Conservation (phyloP, 306 rosid species). For the Rubus idaeus region DNA sequence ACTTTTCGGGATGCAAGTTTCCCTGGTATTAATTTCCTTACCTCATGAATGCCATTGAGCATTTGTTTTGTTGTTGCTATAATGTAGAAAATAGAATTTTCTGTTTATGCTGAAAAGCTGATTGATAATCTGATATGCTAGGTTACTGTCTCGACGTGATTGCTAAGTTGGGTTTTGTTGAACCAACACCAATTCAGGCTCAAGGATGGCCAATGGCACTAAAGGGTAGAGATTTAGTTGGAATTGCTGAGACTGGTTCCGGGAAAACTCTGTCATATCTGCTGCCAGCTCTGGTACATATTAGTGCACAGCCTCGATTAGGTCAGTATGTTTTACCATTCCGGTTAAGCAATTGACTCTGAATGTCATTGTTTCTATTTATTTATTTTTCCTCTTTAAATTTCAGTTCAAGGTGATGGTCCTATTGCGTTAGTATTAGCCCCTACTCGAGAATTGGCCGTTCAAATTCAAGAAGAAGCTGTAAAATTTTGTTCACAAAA, state of each 20-base stretch:
- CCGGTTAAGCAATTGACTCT: slow-evolving; percentile 3
- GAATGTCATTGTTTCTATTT: slow-evolving; percentile 9
- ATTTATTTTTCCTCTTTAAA: slow-evolving; percentile 6
- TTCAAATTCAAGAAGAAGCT: slow-evolving; percentile 93
- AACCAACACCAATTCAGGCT: slow-evolving; percentile 96
- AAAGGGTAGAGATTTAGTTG: slow-evolving; percentile 88
- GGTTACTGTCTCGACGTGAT: slow-evolving; percentile 83
- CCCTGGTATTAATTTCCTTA: slow-evolving; percentile 54
- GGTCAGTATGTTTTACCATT: slow-evolving; percentile 42
- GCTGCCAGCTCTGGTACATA: slow-evolving; percentile 86
- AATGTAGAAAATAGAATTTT: neutral
- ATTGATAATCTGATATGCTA: slow-evolving; percentile 34
- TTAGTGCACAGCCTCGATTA: slow-evolving; percentile 85
- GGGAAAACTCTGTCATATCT: slow-evolving; percentile 93
- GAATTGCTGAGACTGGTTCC: slow-evolving; percentile 99
- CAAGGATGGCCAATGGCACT: slow-evolving; percentile 99
- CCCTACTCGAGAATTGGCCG: slow-evolving; percentile 93
- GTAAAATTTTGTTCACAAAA: slow-evolving; percentile 61
- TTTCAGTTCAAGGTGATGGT: slow-evolving; percentile 77
- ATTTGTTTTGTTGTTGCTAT: neutral
- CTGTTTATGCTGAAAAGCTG: neutral
- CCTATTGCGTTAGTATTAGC: slow-evolving; percentile 84
- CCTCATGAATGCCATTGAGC: slow-evolving; percentile 2
- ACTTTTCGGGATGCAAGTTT: slow-evolving; percentile 72
- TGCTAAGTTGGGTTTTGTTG: slow-evolving; percentile 86